Base-by-base conservation (phyloP, 345 rosid species). In the Hibiscus mutabilis region DNA sequence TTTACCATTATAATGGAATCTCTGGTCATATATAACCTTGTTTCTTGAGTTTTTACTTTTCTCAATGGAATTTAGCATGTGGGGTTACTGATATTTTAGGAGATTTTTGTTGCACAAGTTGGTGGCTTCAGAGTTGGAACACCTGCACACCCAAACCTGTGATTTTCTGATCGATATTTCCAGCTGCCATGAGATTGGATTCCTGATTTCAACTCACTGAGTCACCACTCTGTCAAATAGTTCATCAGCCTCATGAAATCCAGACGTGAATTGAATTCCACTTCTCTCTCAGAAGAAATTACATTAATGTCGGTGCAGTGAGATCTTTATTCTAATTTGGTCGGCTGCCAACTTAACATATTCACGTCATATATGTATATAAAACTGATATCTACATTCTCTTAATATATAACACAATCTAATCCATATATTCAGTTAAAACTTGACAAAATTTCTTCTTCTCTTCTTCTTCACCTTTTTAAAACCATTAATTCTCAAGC, bases 271-370 rank as follows among this genome's bases (percentile, higher is more conserved):
- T 62, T 62, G 66, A 18, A 53, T 8, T 18, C 19, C 1, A 76
- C 69, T 71, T 79, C 73, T 5, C 1, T 9, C 76, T 77, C 66
- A 64, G 49, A 65, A 60, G 5, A 13, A 13, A 18, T 73, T 79
- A 81, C 58, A 55, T 52, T 7, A 53, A 19, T 68, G 75, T 71
- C 70, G 78, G 77, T 62, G 77, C 73, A 76, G 76, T 62, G 78
- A 56, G 75, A 74, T 81, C 76, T 69, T 40, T 83, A 79, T 80
- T 78, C 81, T 76, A 66, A 22, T 68, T 31, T 51, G 77, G 79
- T 79, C 82, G 63, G 77, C 78, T 75, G 57, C 74, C 71, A 68
- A 75, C 78, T 56, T 76, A 37, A 78, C 84, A 71, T 44, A 24
- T 70, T 33, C 18, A 70, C 53, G 3, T 56, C 67, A 21, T 55